Percentiles rank a stretch among this genome's conserved stretches.
phyloP scores from a whole-genome alignment of 345 rosid genomes.

The Lepidium sativum region DNA sequence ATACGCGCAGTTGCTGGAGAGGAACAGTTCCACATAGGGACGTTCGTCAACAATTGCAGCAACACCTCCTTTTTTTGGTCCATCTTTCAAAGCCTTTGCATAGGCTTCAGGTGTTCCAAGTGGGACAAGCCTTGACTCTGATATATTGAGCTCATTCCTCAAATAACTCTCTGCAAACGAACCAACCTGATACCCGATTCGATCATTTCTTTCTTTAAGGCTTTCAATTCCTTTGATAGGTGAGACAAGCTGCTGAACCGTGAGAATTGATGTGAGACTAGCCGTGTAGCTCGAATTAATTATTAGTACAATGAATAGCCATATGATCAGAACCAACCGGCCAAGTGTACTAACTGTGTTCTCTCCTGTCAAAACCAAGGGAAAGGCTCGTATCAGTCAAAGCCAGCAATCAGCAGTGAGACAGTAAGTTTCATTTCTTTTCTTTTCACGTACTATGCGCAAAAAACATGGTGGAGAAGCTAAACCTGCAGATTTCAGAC shows the following conservation, averaged over 20 bases:
- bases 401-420: not conserved
- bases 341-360: slow-evolving; percentile 81
- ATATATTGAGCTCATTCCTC: slow-evolving; percentile 60
- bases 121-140: slow-evolving; percentile 58
- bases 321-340: slow-evolving; percentile 69
- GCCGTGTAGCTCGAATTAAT: slow-evolving; percentile 97
- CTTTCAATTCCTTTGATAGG: slow-evolving; percentile 69
- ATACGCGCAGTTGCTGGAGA: slow-evolving; percentile 64
- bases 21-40: slow-evolving; percentile 71
- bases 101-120: slow-evolving; percentile 84
- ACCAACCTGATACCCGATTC: slow-evolving; percentile 79
- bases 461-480: slow-evolving; percentile 88
- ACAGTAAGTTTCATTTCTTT: not conserved
- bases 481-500: slow-evolving; percentile 67
- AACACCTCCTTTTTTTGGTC: slow-evolving; percentile 81
- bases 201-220: slow-evolving; percentile 55
- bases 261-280: slow-evolving; percentile 83
- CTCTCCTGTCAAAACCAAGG: slow-evolving; percentile 54
- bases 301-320: slow-evolving; percentile 89
- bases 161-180: slow-evolving; percentile 78
- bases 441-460: slow-evolving; percentile 64
- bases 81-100: slow-evolving; percentile 52
- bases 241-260: slow-evolving; percentile 86
- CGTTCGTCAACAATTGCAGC: slow-evolving; percentile 86
- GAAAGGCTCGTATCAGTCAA: slow-evolving; percentile 16